Evolutionary conservation across 192 early-diverging fungal species (phyloP).

Genomic region (Funneliformis mosseae): DNA sequence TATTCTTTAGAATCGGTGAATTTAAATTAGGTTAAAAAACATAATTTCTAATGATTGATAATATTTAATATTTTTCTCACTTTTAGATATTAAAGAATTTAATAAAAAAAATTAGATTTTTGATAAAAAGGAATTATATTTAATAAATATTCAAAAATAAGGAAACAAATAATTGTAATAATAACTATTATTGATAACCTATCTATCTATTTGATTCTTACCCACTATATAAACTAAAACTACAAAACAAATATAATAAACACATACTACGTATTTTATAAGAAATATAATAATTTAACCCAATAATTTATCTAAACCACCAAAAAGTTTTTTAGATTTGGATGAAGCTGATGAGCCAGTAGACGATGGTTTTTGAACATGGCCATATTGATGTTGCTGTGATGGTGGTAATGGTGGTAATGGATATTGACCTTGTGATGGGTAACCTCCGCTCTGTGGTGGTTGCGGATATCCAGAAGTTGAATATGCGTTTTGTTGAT

Average conservation of each 20-base stretch:
- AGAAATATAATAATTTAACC: background rate
- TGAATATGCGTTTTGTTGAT: background rate
- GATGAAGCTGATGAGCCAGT: background rate
- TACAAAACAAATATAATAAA: background rate
- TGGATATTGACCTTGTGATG: background rate
- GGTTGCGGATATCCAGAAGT: background rate
- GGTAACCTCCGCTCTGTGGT: background rate
- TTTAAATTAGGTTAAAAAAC: constrained; percentile 1
- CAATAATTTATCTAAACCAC: background rate
- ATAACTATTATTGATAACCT: too few species aligned
- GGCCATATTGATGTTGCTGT: background rate
- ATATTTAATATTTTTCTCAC: too few species aligned
- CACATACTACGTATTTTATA: too few species aligned
- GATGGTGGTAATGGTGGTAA: background rate
- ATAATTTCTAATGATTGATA: too few species aligned
- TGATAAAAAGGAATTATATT: too few species aligned
- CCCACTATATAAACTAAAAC: background rate
- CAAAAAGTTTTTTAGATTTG: background rate
- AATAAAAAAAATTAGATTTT: too few species aligned
- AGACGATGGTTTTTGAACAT: background rate
- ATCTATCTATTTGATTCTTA: too few species aligned
- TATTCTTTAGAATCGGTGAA: constrained; percentile 36
- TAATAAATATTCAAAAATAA: too few species aligned
- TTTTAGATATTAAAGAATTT: too few species aligned
- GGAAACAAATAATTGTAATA: too few species aligned